Evolutionary conservation across 108 stramenopile species (phyloP), one percentile per base, ranked within the genome.

Genomic region (Discostella pseudostelligera): DNA sequence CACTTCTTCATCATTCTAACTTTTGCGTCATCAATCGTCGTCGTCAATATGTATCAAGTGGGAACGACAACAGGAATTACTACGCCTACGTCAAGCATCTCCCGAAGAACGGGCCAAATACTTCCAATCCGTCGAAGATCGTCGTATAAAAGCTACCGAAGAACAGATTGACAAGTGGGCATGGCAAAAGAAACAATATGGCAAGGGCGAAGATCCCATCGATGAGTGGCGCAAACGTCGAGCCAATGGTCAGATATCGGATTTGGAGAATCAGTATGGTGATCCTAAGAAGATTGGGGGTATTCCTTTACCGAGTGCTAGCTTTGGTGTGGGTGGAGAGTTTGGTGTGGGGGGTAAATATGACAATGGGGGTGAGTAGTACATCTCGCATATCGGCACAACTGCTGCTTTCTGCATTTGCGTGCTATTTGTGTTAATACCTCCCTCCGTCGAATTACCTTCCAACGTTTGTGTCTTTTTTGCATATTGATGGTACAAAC

Each of bases 271-370:
- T 79, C 91, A 92, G 66, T 89, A 91, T 73, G 88, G 88, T 29
- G 90, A 91, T 78, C 83, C 84, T 9, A 80, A 87, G 56, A 76
- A 88, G 64, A 65, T 89, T 60, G 94, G 94, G 10, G 94, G 94
- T 19, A 92, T 95, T 70, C 91, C 94, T 10, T 8, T 95, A 4
- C 94, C 94, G 8, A 65, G 61, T 56, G 85, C 94, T 19, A 83
- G 83, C 32, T 96, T 96, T 71, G 95, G 92, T 29, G 90, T 93
- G 6, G 92, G 92, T 14, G 94, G 94, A 40, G 94, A 95, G 74
- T 92, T 92, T 54, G 94, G 94, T 24, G 89, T 90, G 8, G 89
- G 88, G 5, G 94, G 94, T 1, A 94, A 96, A 78, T 97, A 82
- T 85, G 97, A 97, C 73, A 96, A 96, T 67, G 97, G 97, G 3